Conservation (phyloP, 768 basidiomycete genomes). For the Cyclocybe cylindracea region DNA sequence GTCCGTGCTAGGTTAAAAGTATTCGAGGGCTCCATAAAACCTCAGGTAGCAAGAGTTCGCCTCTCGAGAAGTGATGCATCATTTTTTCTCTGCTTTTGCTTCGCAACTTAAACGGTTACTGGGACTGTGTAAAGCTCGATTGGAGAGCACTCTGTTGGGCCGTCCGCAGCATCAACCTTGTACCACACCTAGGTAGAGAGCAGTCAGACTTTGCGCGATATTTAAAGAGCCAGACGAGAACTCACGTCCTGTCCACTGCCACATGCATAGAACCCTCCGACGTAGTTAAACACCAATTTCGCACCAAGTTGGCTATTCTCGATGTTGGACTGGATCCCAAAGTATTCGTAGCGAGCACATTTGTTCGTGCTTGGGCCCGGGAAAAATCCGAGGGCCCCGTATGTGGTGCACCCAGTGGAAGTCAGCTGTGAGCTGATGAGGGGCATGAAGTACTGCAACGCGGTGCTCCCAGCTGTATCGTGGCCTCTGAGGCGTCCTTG, state of each 20-base stretch:
- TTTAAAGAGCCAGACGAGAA: not conserved
- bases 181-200: slow-evolving; percentile 22
- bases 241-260: slow-evolving; percentile 22
- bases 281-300: slow-evolving; percentile 23
- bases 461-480: slow-evolving; percentile 9
- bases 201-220: not conserved
- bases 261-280: slow-evolving; percentile 30
- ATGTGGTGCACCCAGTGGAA: slow-evolving; percentile 18
- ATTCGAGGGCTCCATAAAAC: too few relatives aligned
- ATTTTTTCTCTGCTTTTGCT: too few relatives aligned
- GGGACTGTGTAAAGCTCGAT: too few relatives aligned
- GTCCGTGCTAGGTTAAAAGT: too few relatives aligned
- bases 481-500: slow-evolving; percentile 19
- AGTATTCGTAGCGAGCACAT: slow-evolving; percentile 20
- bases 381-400: slow-evolving; percentile 20
- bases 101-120: too few relatives aligned
- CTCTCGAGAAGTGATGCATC: too few relatives aligned
- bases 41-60: too few relatives aligned
- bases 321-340: slow-evolving; percentile 23
- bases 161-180: slow-evolving; percentile 6
- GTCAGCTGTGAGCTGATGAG: slow-evolving; percentile 15
- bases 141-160: too few relatives aligned
- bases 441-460: slow-evolving; percentile 7
- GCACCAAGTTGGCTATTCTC: slow-evolving; percentile 29
- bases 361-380: slow-evolving; percentile 20